Conservation (phyloP, 495 filamentous ascomycete genomes). For the Penicillium alfredii region DNA sequence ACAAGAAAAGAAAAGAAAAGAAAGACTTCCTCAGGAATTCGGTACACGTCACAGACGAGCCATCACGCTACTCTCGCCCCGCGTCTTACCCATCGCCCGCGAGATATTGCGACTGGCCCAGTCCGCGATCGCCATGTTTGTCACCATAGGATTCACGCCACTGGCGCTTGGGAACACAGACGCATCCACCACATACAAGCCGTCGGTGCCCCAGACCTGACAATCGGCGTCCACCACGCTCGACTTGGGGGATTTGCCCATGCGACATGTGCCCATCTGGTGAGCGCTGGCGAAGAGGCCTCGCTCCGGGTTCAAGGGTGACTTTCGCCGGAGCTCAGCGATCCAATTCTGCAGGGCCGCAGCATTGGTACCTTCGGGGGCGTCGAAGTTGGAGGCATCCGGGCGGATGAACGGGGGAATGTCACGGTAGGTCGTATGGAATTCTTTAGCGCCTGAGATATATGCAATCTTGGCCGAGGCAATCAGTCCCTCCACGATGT, state of each 20-base stretch:
- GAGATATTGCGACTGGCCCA: constrained; percentile 38
- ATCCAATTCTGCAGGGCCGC: constrained; percentile 65
- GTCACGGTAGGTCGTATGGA: constrained; percentile 55
- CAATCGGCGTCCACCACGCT: constrained; percentile 74
- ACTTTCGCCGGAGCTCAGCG: constrained; percentile 49
- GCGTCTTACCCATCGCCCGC: constrained; percentile 19
- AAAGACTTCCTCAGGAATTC: background rate
- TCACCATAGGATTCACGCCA: constrained; percentile 93
- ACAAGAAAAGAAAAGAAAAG: background rate
- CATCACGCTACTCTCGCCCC: constrained; percentile 10
- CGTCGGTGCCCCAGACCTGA: constrained; percentile 68
- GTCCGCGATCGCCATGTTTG: constrained; percentile 74
- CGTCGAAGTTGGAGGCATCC: constrained; percentile 24
- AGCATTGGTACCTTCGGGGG: constrained; percentile 55
- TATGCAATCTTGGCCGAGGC: constrained; percentile 70
- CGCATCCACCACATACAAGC: constrained; percentile 75
- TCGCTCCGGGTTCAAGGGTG: constrained; percentile 41
- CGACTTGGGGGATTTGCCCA: constrained; percentile 53
- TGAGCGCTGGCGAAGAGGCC: constrained; percentile 61
- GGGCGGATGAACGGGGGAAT: constrained; percentile 61
- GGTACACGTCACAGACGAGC: constrained; percentile 11
- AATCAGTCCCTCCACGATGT: constrained; percentile 66
- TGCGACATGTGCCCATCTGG: constrained; percentile 88
- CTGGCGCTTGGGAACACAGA: constrained; percentile 86
- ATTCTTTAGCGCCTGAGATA: constrained; percentile 69